These are phyloP conservation scores for Vachellia pachyceras DNA, from an alignment of 306 rosid genomes.

Conservation along the genomic window DNA sequence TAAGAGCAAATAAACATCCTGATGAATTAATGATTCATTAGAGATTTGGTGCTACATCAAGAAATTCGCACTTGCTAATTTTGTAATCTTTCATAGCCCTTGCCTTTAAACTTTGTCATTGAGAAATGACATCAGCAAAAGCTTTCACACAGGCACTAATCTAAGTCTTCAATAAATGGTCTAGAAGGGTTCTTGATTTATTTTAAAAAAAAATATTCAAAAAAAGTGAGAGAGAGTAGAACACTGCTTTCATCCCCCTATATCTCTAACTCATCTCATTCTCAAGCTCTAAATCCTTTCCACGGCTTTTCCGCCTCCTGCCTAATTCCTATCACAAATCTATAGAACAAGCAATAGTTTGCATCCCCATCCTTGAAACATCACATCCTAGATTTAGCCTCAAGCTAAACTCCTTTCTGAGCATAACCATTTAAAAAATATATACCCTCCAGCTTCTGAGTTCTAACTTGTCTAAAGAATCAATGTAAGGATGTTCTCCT, in stretches of 20 bases:
- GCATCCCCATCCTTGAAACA: background rate
- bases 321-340: background rate
- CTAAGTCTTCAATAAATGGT: background rate
- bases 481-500: slow-evolving; percentile 2
- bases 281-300: slow-evolving; percentile 1
- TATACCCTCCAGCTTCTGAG: background rate
- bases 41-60: background rate
- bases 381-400: background rate
- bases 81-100: background rate
- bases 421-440: background rate
- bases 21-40: background rate
- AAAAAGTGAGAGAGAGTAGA: background rate
- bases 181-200: background rate
- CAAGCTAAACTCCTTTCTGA: background rate
- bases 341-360: background rate
- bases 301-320: background rate
- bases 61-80: background rate
- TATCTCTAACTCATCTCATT: background rate
- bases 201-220: background rate
- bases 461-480: background rate
- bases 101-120: background rate
- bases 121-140: background rate
- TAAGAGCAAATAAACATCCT: background rate
- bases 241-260: background rate
- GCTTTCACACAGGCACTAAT: background rate